These are phyloP conservation scores for Cladosporium phlei DNA, from an alignment of 2,329 filamentous ascomycete species.

Conservation along the genomic window DNA sequence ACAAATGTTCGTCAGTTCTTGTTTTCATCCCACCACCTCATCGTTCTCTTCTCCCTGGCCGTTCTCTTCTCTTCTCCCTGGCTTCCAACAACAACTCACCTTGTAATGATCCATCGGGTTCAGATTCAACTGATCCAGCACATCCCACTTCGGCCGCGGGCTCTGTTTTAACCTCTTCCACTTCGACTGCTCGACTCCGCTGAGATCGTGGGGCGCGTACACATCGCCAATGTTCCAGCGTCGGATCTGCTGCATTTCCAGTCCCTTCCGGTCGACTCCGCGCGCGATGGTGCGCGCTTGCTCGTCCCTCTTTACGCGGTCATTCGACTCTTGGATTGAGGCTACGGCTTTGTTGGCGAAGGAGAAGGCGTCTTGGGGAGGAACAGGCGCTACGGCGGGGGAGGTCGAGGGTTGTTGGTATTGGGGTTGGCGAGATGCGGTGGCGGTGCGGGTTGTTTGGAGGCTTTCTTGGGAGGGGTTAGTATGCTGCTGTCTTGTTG, in stretches of 20 bases:
- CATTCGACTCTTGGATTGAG: background rate
- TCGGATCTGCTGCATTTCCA: conserved; percentile 61
- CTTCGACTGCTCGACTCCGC: conserved; percentile 71
- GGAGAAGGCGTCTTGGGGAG: conserved; percentile 12
- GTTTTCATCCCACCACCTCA: background rate
- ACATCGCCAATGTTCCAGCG: conserved; percentile 75
- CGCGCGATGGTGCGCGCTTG: conserved; percentile 1
- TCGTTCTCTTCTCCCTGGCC: too few species aligned
- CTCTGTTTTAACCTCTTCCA: conserved; percentile 60
- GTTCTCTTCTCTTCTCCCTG: too few species aligned
- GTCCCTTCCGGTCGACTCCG: conserved; percentile 37
- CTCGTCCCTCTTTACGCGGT: background rate
- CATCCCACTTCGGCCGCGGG: conserved; percentile 51
- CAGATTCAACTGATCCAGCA: conserved; percentile 73
- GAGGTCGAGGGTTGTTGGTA: conserved; percentile 1
- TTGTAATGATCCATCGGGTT: conserved; percentile 83
- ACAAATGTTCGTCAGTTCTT: background rate
- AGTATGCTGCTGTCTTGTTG: too few species aligned
- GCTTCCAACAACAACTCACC: too few species aligned
- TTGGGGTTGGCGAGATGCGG: conserved; percentile 3
- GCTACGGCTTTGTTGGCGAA: conserved; percentile 12
- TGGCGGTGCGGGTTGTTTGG: conserved; percentile 11
- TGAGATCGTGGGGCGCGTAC: conserved; percentile 86
- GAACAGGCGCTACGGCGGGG: background rate
- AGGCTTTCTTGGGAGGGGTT: conserved; percentile 11